Evolutionary conservation across 441 rosid species (phyloP).

Genomic region (Gossypium schwendimanii): DNA sequence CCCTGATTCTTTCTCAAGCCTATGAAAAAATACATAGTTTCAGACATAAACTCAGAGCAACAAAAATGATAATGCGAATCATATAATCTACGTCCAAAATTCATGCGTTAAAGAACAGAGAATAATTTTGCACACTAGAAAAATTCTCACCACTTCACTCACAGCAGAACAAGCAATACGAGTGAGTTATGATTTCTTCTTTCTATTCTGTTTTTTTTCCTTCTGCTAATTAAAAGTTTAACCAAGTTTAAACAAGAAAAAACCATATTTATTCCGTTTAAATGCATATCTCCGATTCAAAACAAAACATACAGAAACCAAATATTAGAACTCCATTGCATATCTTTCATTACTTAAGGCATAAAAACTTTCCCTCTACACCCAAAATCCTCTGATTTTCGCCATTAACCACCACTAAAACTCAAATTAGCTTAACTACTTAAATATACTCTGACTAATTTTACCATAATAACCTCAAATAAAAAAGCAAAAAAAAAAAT

Average conservation of each 20-base stretch:
- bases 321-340: background rate
- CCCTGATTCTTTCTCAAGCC: slow-evolving; percentile 93
- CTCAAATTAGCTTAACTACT: background rate
- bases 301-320: background rate
- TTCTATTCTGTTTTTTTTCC: background rate
- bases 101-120: background rate
- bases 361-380: background rate
- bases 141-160: background rate
- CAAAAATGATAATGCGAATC: background rate
- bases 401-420: background rate
- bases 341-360: background rate
- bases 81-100: background rate
- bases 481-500: background rate
- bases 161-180: too few relatives aligned
- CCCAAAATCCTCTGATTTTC: background rate
- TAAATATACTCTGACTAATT: background rate
- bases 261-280: background rate
- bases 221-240: background rate
- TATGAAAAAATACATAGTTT: slow-evolving; percentile 13
- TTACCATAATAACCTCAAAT: background rate
- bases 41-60: slow-evolving; percentile 1
- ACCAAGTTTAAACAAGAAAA: background rate
- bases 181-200: background rate
- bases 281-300: background rate
- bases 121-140: background rate